These are phyloP conservation scores for Olyra latifolia DNA, from an alignment of 176 grass and related monocot species.

Conservation along the genomic window DNA sequence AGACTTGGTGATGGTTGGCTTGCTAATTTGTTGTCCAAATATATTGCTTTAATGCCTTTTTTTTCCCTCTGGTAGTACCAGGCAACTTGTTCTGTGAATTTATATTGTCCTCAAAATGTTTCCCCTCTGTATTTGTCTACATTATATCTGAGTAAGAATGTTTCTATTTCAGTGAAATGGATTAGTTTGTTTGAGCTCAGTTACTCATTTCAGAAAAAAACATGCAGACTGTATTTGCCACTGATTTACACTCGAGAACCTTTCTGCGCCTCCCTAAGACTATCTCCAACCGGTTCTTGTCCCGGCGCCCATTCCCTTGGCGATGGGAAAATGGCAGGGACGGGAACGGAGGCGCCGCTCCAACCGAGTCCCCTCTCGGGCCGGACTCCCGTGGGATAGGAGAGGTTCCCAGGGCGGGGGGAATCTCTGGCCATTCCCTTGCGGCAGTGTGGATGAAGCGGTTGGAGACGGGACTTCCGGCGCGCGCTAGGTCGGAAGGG, in stretches of 20 bases:
- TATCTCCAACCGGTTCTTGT: too few species aligned
- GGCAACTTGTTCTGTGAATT: background rate
- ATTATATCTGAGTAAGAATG: background rate
- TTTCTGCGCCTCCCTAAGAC: conserved; percentile 95
- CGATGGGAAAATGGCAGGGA: too few species aligned
- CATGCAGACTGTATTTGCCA: conserved; percentile 85
- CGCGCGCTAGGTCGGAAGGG: too few species aligned
- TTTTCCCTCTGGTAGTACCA: background rate
- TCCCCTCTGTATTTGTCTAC: background rate
- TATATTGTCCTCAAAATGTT: background rate
- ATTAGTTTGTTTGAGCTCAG: background rate
- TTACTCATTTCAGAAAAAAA: conserved; percentile 17
- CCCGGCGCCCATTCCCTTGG: too few species aligned
- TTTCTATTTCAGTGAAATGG: conserved; percentile 11
- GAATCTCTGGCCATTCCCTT: too few species aligned
- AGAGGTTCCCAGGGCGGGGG: too few species aligned
- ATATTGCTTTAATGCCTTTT: background rate
- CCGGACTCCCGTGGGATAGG: too few species aligned
- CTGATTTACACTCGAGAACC: conserved; percentile 86
- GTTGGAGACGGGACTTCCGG: too few species aligned
- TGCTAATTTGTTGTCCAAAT: background rate
- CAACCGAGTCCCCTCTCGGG: too few species aligned
- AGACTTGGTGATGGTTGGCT: background rate
- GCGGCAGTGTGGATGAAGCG: too few species aligned
- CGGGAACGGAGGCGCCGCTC: too few species aligned